Evolutionary conservation across 805 yeast genomes (phyloP).

Genomic region (Priceomyces melissophilus): DNA sequence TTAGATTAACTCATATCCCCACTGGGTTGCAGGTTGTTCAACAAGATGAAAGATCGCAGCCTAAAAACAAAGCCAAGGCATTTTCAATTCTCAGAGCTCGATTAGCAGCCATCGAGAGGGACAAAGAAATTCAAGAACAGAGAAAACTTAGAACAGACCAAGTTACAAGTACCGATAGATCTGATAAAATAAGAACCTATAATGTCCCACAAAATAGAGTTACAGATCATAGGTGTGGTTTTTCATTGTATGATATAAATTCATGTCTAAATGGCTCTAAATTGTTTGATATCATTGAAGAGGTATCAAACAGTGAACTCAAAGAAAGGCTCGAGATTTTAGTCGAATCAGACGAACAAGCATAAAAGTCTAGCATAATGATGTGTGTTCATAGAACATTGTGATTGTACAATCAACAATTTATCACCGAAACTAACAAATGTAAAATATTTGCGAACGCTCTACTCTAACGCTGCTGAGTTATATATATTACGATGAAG

Average conservation of each 20-base stretch:
- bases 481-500: too few relatives aligned
- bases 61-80: constrained; percentile 90
- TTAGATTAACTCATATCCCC: constrained; percentile 86
- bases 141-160: constrained; percentile 70
- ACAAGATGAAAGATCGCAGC: constrained; percentile 96
- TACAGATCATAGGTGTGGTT: constrained; percentile 91
- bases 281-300: constrained; percentile 33
- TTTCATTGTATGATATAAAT: constrained; percentile 65
- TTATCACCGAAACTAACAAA: not conserved
- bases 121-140: constrained; percentile 61
- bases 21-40: constrained; percentile 85
- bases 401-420: not conserved
- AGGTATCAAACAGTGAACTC: constrained; percentile 36
- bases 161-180: constrained; percentile 83
- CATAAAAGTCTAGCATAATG: not conserved
- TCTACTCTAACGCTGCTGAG: too few relatives aligned
- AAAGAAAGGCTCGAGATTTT: constrained; percentile 31
- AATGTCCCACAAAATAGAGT: constrained; percentile 90
- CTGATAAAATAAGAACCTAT: constrained; percentile 91
- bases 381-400: not conserved
- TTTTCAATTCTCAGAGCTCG: constrained; percentile 77
- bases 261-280: constrained; percentile 38
- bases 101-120: constrained; percentile 75
- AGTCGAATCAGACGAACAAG: constrained; percentile 2
- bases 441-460: too few relatives aligned